Conservation (phyloP, 73 alveolate species). For the Paramecium biaurelia region DNA sequence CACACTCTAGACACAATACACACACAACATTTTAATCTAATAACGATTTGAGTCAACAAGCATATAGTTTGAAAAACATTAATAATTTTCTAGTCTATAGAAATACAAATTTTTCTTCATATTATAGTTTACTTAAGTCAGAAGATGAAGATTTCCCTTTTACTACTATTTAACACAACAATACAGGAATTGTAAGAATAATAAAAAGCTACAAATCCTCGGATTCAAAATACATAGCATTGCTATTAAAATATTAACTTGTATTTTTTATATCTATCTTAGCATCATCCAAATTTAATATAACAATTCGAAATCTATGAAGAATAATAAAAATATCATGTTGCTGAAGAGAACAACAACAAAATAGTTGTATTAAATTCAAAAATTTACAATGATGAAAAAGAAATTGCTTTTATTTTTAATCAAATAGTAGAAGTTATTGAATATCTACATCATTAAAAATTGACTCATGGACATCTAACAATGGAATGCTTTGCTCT, state of each 20-base stretch:
- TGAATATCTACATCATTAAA: neutral
- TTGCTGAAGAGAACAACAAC: neutral
- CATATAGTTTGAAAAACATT: neutral
- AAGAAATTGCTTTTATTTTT: neutral
- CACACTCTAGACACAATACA: neutral
- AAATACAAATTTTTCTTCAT: neutral
- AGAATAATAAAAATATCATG: neutral
- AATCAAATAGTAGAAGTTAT: neutral
- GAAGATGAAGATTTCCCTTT: neutral
- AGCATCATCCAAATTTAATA: constrained; percentile 7
- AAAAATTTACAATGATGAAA: neutral
- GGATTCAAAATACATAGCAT: neutral
- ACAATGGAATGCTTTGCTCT: neutral
- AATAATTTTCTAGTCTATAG: neutral
- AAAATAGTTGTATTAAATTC: neutral
- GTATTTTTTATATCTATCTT: neutral
- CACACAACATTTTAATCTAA: neutral
- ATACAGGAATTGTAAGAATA: neutral
- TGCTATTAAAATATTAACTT: neutral
- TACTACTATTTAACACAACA: neutral
- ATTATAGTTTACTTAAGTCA: neutral
- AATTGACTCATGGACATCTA: neutral
- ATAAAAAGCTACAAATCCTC: neutral
- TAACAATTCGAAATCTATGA: neutral
- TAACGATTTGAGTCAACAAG: neutral